phyloP scores from a whole-genome alignment of 2,329 filamentous ascomycete species.

The Ophiostoma sp. region DNA sequence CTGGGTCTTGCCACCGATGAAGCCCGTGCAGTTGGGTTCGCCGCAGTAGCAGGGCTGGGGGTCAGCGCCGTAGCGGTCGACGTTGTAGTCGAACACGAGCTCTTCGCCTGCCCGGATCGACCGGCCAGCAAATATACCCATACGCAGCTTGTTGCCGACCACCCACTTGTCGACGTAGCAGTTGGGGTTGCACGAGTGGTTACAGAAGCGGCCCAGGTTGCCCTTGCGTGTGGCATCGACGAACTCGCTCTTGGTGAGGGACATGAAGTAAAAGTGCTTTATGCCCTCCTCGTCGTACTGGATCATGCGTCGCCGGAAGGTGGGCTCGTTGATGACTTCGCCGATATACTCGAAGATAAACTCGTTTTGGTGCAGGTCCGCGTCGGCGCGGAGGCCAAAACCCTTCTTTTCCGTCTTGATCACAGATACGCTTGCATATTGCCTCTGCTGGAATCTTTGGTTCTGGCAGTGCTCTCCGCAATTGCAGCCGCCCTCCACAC shows the following conservation, averaged over 20 bases:
- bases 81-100: conserved; percentile 98
- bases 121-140: conserved; percentile 96
- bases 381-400: conserved; percentile 82
- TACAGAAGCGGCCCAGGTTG: conserved; percentile 95
- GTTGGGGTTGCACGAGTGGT: conserved; percentile 98
- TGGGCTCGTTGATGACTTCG: conserved; percentile 92
- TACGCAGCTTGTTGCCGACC: conserved; percentile 92
- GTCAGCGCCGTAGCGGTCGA: conserved; percentile 95
- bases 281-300: conserved; percentile 96
- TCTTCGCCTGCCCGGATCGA: conserved; percentile 86
- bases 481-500: conserved; percentile 75
- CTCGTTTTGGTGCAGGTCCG: conserved; percentile 74
- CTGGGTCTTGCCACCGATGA: conserved; percentile 96
- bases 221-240: conserved; percentile 97
- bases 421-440: conserved; percentile 88
- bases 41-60: conserved; percentile 96
- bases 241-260: conserved; percentile 91
- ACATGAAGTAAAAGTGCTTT: conserved; percentile 99
- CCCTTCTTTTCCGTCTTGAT: conserved; percentile 99
- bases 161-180: conserved; percentile 99
- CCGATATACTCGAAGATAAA: conserved; percentile 99
- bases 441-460: conserved; percentile 86
- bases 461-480: conserved; percentile 90
- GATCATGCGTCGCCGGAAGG: conserved; percentile 84
- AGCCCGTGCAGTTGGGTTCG: conserved; percentile 91